Conservation (phyloP, 495 filamentous ascomycete species). For the Umbilicaria muhlenbergii region DNA sequence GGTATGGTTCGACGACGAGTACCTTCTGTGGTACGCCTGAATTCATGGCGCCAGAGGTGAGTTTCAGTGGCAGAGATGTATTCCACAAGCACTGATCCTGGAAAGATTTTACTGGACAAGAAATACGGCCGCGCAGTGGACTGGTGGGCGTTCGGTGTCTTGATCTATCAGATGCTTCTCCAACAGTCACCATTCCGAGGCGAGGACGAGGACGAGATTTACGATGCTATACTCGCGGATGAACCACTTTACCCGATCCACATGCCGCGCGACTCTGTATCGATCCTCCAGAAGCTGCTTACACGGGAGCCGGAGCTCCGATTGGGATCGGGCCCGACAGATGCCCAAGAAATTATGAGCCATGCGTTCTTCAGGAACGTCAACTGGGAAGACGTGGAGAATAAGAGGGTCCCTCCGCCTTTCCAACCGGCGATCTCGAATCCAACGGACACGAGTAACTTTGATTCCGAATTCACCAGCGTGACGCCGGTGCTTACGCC, state of each 20-base stretch:
- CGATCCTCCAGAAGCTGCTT: slow-evolving; percentile 92
- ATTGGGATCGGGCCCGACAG: slow-evolving; percentile 85
- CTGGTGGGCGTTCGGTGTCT: slow-evolving; percentile 99
- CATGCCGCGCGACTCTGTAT: slow-evolving; percentile 96
- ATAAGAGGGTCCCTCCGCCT: slow-evolving; percentile 79
- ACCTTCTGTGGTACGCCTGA: slow-evolving; percentile 99
- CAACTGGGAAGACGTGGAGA: slow-evolving; percentile 96
- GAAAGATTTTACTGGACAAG: slow-evolving; percentile 89
- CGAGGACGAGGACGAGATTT: slow-evolving; percentile 99
- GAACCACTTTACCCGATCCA: slow-evolving; percentile 97
- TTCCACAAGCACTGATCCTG: background rate
- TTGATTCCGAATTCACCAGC: slow-evolving; percentile 96
- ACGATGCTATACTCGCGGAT: slow-evolving; percentile 96
- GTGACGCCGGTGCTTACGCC: slow-evolving; percentile 95
- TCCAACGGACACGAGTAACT: slow-evolving; percentile 96
- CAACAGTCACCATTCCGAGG: slow-evolving; percentile 98
- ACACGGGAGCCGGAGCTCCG: slow-evolving; percentile 88
- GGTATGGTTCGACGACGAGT: slow-evolving; percentile 91
- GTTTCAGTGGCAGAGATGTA: slow-evolving; percentile 7
- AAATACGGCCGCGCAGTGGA: slow-evolving; percentile 98
- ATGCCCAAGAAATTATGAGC: slow-evolving; percentile 98
- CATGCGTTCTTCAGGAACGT: slow-evolving; percentile 96
- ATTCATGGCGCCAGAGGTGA: slow-evolving; percentile 97
- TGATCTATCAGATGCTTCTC: slow-evolving; percentile 99
- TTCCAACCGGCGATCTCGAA: slow-evolving; percentile 80